phyloP scores from a whole-genome alignment of 306 rosid genomes.

The Acacia confusa region DNA sequence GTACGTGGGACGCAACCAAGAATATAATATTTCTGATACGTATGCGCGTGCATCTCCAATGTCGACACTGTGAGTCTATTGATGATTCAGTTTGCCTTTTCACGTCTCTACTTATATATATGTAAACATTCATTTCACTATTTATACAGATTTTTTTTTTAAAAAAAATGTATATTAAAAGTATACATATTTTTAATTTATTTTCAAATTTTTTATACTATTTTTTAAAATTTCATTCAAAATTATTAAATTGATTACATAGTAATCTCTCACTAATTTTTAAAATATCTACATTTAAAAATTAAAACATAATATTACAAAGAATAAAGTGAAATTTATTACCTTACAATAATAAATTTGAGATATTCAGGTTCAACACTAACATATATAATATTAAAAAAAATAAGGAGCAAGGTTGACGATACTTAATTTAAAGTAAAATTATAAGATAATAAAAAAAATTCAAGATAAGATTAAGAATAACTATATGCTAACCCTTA shows the following conservation, averaged over 20 bases:
- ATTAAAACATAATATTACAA: too few species aligned
- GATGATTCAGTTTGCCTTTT: not conserved
- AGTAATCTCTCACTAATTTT: too few species aligned
- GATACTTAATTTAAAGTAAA: not conserved
- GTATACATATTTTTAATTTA: not conserved
- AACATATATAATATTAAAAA: not conserved
- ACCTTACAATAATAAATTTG: not conserved
- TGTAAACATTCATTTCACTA: not conserved
- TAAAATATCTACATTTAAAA: too few species aligned
- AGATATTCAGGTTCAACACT: too few species aligned
- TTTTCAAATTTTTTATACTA: too few species aligned
- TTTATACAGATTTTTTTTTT: not conserved
- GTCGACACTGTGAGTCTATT: not conserved
- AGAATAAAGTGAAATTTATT: too few species aligned
- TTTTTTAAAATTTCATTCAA: too few species aligned
- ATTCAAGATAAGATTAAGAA: not conserved
- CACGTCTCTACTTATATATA: not conserved
- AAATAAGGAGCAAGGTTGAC: not conserved
- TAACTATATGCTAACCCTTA: not conserved
- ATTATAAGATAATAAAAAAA: not conserved
- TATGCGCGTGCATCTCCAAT: not conserved
- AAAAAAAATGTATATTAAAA: not conserved
- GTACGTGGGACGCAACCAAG: not conserved
- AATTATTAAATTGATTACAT: too few species aligned
- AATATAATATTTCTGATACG: conserved; percentile 10